Conservation (phyloP, 441 rosid genomes). For the Hura crepitans region DNA sequence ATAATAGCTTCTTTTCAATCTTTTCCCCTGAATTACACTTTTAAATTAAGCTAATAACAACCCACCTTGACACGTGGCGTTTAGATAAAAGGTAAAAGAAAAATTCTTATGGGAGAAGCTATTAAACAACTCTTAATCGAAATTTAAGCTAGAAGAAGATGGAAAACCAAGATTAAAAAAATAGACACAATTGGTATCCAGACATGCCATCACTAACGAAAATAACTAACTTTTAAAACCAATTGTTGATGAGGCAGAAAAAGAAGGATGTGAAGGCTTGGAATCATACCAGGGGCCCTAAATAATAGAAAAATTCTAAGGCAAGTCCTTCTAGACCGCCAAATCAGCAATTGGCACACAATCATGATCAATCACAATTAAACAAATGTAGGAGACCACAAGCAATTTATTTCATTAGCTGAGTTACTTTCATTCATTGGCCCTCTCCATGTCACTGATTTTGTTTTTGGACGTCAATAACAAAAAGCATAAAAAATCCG, state of each 20-base stretch:
- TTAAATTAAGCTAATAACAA: too few relatives aligned
- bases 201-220: neutral
- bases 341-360: slow-evolving; percentile 12
- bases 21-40: too few relatives aligned
- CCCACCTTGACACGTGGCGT: too few relatives aligned
- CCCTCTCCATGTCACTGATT: slow-evolving; percentile 13
- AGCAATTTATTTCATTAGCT: slow-evolving; percentile 28
- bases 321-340: slow-evolving; percentile 12
- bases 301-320: slow-evolving; percentile 14
- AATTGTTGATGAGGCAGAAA: neutral
- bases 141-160: too few relatives aligned
- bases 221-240: neutral
- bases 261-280: slow-evolving; percentile 9
- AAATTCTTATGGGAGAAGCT: too few relatives aligned
- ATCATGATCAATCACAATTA: slow-evolving; percentile 13
- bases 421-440: slow-evolving; percentile 14
- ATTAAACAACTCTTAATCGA: too few relatives aligned
- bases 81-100: too few relatives aligned
- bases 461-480: slow-evolving; percentile 17
- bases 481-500: slow-evolving; percentile 7
- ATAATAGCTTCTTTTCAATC: too few relatives aligned
- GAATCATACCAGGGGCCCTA: slow-evolving; percentile 7
- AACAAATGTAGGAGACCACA: slow-evolving; percentile 16
- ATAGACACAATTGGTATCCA: too few relatives aligned
- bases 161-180: too few relatives aligned